These are phyloP conservation scores for Ceratocystis variospora DNA, from an alignment of 2,329 filamentous ascomycete species.

Conservation along the genomic window DNA sequence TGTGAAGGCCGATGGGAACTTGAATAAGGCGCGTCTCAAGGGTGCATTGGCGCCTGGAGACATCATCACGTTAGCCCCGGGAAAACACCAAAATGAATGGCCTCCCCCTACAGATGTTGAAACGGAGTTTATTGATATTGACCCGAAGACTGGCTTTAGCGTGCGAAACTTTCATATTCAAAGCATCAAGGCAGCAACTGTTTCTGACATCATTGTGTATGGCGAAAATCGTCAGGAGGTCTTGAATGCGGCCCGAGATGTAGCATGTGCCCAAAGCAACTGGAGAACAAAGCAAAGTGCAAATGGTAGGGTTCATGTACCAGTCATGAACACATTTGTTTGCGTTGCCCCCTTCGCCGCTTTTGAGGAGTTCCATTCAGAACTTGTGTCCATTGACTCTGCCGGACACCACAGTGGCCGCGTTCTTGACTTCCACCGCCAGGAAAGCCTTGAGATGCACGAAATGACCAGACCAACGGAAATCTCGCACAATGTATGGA, in stretches of 20 bases:
- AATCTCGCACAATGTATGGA: conserved; percentile 78
- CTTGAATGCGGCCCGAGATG: conserved; percentile 50
- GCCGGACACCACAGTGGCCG: conserved; percentile 58
- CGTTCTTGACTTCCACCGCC: conserved; percentile 76
- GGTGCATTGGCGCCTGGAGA: conserved; percentile 56
- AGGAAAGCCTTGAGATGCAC: conserved; percentile 86
- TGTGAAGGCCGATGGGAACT: conserved; percentile 76
- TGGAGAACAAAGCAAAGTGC: conserved; percentile 55
- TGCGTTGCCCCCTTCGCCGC: conserved; percentile 48
- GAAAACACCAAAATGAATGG: conserved; percentile 51
- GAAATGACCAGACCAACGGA: conserved; percentile 81
- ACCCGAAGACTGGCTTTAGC: conserved; percentile 82
- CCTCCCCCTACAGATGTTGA: conserved; percentile 20
- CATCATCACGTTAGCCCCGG: conserved; percentile 31
- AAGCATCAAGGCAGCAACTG: conserved; percentile 68
- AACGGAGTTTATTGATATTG: conserved; percentile 62
- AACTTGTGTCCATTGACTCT: conserved; percentile 63
- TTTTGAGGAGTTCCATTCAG: conserved; percentile 55
- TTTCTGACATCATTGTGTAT: conserved; percentile 89
- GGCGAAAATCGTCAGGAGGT: conserved; percentile 53
- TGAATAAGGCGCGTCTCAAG: conserved; percentile 63
- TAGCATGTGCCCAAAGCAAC: conserved; percentile 61
- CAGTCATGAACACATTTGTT: conserved; percentile 76
- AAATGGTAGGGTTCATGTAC: conserved; percentile 35
- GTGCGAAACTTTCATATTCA: conserved; percentile 98